Conservation (phyloP, 2,329 filamentous ascomycete species). For the Diaporthe caulivora region DNA sequence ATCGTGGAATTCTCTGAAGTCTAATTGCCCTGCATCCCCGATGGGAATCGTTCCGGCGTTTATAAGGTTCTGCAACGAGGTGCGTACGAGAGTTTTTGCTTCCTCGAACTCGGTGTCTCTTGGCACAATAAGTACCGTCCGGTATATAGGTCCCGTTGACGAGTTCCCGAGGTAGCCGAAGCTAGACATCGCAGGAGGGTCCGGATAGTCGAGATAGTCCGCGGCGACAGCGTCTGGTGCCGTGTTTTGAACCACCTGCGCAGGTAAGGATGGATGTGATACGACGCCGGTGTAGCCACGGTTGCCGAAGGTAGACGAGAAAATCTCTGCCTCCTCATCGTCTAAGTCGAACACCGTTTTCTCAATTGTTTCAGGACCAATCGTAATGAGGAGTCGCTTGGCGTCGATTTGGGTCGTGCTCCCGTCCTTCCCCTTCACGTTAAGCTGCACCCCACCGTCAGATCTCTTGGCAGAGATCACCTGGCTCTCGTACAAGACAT, state of each 20-base stretch:
- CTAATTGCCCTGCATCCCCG: background rate
- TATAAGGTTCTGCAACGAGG: constrained; percentile 20
- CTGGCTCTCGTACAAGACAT: constrained; percentile 2
- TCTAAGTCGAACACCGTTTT: background rate
- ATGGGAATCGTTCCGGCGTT: background rate
- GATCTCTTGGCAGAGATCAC: background rate
- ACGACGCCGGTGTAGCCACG: background rate
- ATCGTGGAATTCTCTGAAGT: constrained; percentile 1
- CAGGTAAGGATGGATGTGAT: constrained; percentile 9
- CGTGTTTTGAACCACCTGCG: background rate
- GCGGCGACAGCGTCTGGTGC: background rate
- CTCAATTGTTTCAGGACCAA: background rate
- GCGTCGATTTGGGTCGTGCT: background rate
- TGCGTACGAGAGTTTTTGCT: background rate
- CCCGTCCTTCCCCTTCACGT: background rate
- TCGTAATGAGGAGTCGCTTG: constrained; percentile 5
- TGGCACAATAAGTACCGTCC: constrained; percentile 9
- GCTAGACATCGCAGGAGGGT: background rate
- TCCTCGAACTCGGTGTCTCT: background rate
- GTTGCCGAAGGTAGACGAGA: background rate
- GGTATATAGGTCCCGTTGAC: background rate
- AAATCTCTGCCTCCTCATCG: background rate
- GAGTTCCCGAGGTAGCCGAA: background rate
- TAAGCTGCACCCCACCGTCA: background rate
- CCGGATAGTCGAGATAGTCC: background rate